Evolutionary conservation across 805 yeast species (phyloP).

Genomic region (Sugiyamaella chiloensis): DNA sequence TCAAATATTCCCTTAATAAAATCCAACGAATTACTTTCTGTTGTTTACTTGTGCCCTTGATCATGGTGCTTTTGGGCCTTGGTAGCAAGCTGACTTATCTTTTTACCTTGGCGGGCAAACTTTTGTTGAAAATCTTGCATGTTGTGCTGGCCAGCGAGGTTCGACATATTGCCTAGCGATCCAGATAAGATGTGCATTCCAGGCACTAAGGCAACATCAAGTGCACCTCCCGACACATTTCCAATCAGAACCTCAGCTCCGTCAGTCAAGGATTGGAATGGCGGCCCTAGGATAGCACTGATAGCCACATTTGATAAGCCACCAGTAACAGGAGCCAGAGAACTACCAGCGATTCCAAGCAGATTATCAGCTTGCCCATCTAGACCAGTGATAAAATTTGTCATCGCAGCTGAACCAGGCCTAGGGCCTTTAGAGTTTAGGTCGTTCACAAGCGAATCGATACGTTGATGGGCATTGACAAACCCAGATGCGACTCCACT

Average conservation of each 20-base stretch:
- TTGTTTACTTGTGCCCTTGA: not conserved
- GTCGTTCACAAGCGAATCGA: slow-evolving; percentile 13
- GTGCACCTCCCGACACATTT: slow-evolving; percentile 21
- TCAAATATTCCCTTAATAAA: not conserved
- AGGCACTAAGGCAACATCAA: slow-evolving; percentile 29
- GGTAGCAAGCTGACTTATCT: slow-evolving; percentile 4
- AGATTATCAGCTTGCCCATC: slow-evolving; percentile 35
- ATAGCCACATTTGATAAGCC: slow-evolving; percentile 28
- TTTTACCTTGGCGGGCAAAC: slow-evolving; percentile 18
- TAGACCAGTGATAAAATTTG: slow-evolving; percentile 30
- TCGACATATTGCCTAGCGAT: slow-evolving; percentile 21
- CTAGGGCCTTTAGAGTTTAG: slow-evolving; percentile 8
- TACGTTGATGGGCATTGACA: slow-evolving; percentile 22
- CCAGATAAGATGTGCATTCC: slow-evolving; percentile 22
- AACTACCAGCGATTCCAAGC: slow-evolving; percentile 23
- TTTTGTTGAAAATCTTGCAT: slow-evolving; percentile 19
- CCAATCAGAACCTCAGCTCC: slow-evolving; percentile 34
- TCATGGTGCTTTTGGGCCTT: slow-evolving; percentile 12
- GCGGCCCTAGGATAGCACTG: slow-evolving; percentile 28
- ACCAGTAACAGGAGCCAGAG: slow-evolving; percentile 24
- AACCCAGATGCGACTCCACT: slow-evolving; percentile 18
- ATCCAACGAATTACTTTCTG: no score
- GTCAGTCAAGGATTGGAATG: slow-evolving; percentile 32
- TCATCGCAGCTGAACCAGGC: slow-evolving; percentile 19
- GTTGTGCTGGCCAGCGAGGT: slow-evolving; percentile 23